phyloP scores from a whole-genome alignment of 371 early-diverging fungal species.

The Apophysomyces ossiformis region DNA sequence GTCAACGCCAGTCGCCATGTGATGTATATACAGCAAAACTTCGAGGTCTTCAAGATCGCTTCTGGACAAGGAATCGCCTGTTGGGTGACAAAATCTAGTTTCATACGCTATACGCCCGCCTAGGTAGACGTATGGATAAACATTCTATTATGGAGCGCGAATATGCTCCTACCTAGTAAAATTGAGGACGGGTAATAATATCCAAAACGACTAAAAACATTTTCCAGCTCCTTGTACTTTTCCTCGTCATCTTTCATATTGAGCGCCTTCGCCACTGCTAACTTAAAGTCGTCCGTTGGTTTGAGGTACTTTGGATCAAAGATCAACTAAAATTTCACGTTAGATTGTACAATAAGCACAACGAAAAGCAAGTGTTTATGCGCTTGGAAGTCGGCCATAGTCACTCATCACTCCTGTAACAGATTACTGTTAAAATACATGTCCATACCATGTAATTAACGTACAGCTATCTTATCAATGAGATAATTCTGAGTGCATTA shows the following conservation, averaged over 20 bases:
- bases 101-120: background rate
- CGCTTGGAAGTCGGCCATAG: too few relatives aligned
- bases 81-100: background rate
- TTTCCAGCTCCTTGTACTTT: background rate
- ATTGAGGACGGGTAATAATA: background rate
- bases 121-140: background rate
- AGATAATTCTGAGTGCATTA: too few relatives aligned
- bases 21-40: background rate
- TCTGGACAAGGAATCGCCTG: background rate
- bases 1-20: background rate
- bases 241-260: background rate
- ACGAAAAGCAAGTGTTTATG: too few relatives aligned
- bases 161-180: background rate
- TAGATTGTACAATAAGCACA: too few relatives aligned
- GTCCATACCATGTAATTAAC: too few relatives aligned
- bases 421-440: too few relatives aligned
- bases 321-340: too few relatives aligned
- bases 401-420: too few relatives aligned
- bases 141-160: background rate
- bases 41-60: background rate
- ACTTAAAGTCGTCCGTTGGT: background rate
- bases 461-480: too few relatives aligned
- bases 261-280: background rate
- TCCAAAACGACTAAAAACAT: background rate
- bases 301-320: too few relatives aligned